phyloP scores from a whole-genome alignment of 768 basidiomycete genomes.

The Clitopilus hobsonii region DNA sequence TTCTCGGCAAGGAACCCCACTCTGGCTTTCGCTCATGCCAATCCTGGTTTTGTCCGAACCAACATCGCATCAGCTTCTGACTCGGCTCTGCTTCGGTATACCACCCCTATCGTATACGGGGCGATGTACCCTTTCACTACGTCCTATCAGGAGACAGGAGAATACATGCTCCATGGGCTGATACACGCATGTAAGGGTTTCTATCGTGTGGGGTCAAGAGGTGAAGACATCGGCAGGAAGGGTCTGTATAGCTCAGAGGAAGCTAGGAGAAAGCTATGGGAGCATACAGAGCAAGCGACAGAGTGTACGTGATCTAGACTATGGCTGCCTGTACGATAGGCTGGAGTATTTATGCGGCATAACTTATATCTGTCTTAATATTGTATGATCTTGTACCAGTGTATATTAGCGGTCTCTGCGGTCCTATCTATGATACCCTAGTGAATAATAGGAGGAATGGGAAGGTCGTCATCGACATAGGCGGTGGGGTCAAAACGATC shows the following conservation, averaged over 20 bases:
- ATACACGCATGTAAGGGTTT: conserved; percentile 21
- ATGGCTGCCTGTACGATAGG: no score
- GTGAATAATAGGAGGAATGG: background rate
- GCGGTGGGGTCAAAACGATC: background rate
- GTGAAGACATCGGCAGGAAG: conserved; percentile 26
- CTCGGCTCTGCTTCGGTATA: conserved; percentile 7
- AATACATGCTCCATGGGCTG: conserved; percentile 31
- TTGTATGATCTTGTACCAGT: no score
- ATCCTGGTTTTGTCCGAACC: conserved; percentile 36
- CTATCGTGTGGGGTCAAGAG: conserved; percentile 25
- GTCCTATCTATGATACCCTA: background rate
- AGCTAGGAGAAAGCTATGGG: conserved; percentile 32
- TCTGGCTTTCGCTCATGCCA: conserved; percentile 33
- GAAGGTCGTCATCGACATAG: background rate
- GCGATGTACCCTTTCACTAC: background rate
- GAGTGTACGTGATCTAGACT: background rate
- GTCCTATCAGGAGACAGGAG: conserved; percentile 22
- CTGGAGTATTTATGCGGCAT: background rate
- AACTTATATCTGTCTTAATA: no score
- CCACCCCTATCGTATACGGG: conserved; percentile 18
- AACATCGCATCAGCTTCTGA: conserved; percentile 7
- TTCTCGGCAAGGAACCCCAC: conserved; percentile 28
- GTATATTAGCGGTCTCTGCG: no score
- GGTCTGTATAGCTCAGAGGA: conserved; percentile 29
- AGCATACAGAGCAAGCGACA: conserved; percentile 22